A percentile compares a stretch with the other conserved stretches of the same genome.
Conservation (phyloP, 2,329 filamentous ascomycete species). For the Pseudogymnoascus verrucosus region DNA sequence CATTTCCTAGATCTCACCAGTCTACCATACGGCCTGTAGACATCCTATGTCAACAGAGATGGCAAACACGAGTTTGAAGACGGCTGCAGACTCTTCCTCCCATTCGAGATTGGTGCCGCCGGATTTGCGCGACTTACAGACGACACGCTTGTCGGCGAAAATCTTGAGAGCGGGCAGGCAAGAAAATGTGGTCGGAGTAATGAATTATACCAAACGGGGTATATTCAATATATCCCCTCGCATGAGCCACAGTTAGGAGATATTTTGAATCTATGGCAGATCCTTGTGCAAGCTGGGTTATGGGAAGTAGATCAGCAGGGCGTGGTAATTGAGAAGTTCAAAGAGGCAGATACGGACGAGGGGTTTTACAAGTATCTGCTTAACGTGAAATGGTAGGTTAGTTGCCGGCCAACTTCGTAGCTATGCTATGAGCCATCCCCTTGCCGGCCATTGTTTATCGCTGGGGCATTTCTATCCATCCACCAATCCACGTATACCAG, state of each 20-base stretch:
- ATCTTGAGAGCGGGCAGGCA: not conserved
- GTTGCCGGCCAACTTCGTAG: not conserved
- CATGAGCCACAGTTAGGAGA: conserved; percentile 19
- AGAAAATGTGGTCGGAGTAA: conserved; percentile 7
- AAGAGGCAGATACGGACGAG: conserved; percentile 23
- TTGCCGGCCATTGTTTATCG: not conserved
- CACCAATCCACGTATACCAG: not conserved
- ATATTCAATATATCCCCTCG: conserved; percentile 14
- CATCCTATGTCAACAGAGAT: conserved; percentile 3
- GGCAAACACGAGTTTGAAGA: conserved; percentile 11
- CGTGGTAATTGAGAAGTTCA: conserved; percentile 25
- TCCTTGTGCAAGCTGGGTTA: conserved; percentile 22
- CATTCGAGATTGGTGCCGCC: conserved; percentile 9
- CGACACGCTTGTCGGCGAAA: conserved; percentile 12
- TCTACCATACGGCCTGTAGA: conserved; percentile 12
- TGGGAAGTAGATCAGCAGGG: conserved; percentile 24
- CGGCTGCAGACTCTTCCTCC: conserved; percentile 11
- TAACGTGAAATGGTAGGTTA: not conserved
- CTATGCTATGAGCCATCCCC: not conserved
- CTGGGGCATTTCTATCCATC: not conserved
- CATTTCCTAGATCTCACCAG: conserved; percentile 10
- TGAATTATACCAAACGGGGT: conserved; percentile 18
- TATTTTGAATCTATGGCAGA: conserved; percentile 24
- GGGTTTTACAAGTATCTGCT: not conserved
- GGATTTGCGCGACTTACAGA: conserved; percentile 13